Evolutionary conservation across 768 basidiomycete genomes (phyloP), one percentile per base, ranked within the genome.

Genomic region (Boletus vinaceobasis): DNA sequence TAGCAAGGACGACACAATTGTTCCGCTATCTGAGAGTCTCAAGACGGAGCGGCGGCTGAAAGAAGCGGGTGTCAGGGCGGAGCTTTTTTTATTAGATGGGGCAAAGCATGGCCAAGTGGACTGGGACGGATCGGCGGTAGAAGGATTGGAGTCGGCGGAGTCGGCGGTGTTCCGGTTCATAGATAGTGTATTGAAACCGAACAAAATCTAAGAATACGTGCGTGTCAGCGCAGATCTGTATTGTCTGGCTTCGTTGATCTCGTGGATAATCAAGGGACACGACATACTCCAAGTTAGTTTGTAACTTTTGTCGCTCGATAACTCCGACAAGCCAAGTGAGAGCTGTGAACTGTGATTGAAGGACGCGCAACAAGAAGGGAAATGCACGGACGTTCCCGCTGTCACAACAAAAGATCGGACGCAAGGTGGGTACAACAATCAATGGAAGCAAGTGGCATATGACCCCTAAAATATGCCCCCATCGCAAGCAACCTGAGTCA

Each of bases 21-120:
- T 51, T 43, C 50, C 50, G 31, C 13, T 51, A 27, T 43, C 50
- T 14, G 50, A 51, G 19, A 51, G 50, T 23, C 40, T 51, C 7
- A 13, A 26, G 17, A 43, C 32, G 17, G 2, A 51, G 4, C 23
- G 9, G 21, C 50, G 13, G 23, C 5, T 51, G 23, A 43, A 27
- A 14, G 29, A 43, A 35, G 50, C 8, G 1, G 32, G 50, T 14
- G 40, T 51, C 3, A 17, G 10, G 17, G n/a, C 40, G 1, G 50
- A 51, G 32, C 10, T 51, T 10, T 43, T 51, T 1, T 33, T 43
- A 8, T 3, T 51, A 33, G 40, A 51, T 14, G 50, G 50, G n/a
- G 50, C 9, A 23, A 51, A 43, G 27, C 50, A 51, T 35, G 50
- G 50, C 2, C 50, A 3, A 14, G 33, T 51, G n/a, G 13, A 26